Conservation (phyloP, 169 alveolate species). For the Cryptosporidium parvum region DNA sequence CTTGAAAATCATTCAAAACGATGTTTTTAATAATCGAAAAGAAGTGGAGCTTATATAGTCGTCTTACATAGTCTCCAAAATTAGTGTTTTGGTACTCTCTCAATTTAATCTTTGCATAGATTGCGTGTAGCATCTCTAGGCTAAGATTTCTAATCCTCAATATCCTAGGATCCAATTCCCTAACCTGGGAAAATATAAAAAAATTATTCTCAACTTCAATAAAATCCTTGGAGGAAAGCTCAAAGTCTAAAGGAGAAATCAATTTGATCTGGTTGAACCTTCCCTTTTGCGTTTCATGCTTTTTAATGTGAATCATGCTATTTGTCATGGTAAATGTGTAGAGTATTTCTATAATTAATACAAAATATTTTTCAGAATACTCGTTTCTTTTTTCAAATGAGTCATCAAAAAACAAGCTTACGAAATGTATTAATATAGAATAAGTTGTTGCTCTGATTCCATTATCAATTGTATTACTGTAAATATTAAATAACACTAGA, state of each 20-base stretch:
- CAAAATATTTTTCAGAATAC: slow-evolving; percentile 51
- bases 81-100: background rate
- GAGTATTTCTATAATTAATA: slow-evolving; percentile 7
- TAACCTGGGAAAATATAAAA: slow-evolving; percentile 16
- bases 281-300: slow-evolving; percentile 9
- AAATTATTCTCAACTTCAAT: slow-evolving; percentile 45
- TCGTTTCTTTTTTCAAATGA: slow-evolving; percentile 5
- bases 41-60: slow-evolving; percentile 10
- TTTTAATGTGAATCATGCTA: slow-evolving; percentile 19
- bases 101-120: background rate
- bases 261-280: background rate
- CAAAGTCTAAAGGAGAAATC: slow-evolving; percentile 18
- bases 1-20: slow-evolving; percentile 17
- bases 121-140: background rate
- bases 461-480: slow-evolving; percentile 47
- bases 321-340: slow-evolving; percentile 43
- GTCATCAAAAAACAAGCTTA: slow-evolving; percentile 24
- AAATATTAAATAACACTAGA: slow-evolving; percentile 27
- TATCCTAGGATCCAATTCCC: slow-evolving; percentile 38
- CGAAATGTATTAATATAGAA: slow-evolving; percentile 23
- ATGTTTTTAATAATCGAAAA: slow-evolving; percentile 30
- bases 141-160: slow-evolving; percentile 23
- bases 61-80: background rate
- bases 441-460: slow-evolving; percentile 35
- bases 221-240: slow-evolving; percentile 29